Evolutionary conservation across 176 grass and related monocot genomes (phyloP), one percentile per base, ranked within the genome.

Genomic region (Phyllostachys edulis): DNA sequence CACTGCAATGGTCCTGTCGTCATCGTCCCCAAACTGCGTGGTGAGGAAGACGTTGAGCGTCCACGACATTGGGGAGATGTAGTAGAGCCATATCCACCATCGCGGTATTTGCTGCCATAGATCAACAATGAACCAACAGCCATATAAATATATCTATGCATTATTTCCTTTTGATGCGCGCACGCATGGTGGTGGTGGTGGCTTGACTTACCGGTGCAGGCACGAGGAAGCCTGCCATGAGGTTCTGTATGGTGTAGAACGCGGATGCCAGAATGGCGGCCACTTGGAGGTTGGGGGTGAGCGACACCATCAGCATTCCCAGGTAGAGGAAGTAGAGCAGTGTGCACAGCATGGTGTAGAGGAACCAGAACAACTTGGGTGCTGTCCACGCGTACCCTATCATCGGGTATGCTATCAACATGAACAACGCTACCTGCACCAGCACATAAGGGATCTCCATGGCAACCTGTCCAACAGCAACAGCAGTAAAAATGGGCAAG

Each of bases 61-160:
- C 94, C 92, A 97, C 1, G 85, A 78, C 45, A 90, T 18, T 6
- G 92, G 94, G 41, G 78, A 86, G 0, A 69, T 14, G 38, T 97
- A 97, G 65, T 97, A 94, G 32, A 94, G 4, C 94, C 92, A 97
- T 82, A 92, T 84, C 94, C 92, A 97, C 94, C 94, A 97, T 82
- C 77, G 86, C 2, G 94, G 94, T 75, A 97, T 94, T 97, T 89
- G 79, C 92, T 97, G 88, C 85, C 90, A 78, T 57, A 24, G 14
- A 75, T 24, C 7, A 83, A 0, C 5, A 62, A 29, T 29, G 29
- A 29, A 45, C 12, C 20, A n/a, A 13, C 46, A 15, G 32, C 32
- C 32, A 34, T 34, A 34, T 34, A 34, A 34, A 42, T 71, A 68
- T 60, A 40, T 80, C 17, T 55, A 80, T 18, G 34, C 10, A 11